Evolutionary conservation across 2,329 filamentous ascomycete species (phyloP), one percentile per base, ranked within the genome.

Genomic region (Fusarium sp.): DNA sequence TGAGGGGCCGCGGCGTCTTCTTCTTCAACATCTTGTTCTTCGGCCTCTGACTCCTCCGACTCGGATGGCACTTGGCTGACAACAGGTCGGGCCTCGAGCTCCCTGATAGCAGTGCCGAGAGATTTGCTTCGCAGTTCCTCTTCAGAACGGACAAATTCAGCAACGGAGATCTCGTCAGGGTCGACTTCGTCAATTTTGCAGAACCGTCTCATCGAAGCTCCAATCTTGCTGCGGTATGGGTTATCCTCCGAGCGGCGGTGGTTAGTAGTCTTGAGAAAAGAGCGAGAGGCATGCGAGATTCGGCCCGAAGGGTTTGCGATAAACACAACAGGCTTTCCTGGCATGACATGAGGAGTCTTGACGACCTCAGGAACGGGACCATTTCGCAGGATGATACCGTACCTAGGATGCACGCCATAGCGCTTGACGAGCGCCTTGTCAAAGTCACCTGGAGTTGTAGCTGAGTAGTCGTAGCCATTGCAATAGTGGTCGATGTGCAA

Each of bases 401-500:
- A 84, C 39, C 78, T 81, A 1, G 86, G 85, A 55, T 88, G 86
- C 7, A 88, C 71, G 7, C 75, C 75, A 71, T 86, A 78, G 62
- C 81, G 83, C 68, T 81, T 78, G 49, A 88, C 78, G 46, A 83
- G 70, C 5, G 82, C 80, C 40, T 83, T 75, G 72, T 88, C 85
- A 46, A 88, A 80, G 53, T 86, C 85, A 14, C 80, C 80, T 1
- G 83, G 81, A 4, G 75, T 77, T 36, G 83, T 82, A 20, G 76
- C 75, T 19, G 84, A 83, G 56, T 80, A 83, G 69, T 89, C 85
- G 73, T 84, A 86, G 63, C 82, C 81, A 65, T 80, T 82, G 62
- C 84, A 81, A 59, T 82, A 83, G 59, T 83, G 83, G 67, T 89
- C 86, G 62, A 85, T 78, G 70, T 87, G 85, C 74, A 85, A 79